Evolutionary conservation across 2,329 filamentous ascomycete species (phyloP), one percentile per base, ranked within the genome.

Genomic region (Colletotrichum simmondsii): DNA sequence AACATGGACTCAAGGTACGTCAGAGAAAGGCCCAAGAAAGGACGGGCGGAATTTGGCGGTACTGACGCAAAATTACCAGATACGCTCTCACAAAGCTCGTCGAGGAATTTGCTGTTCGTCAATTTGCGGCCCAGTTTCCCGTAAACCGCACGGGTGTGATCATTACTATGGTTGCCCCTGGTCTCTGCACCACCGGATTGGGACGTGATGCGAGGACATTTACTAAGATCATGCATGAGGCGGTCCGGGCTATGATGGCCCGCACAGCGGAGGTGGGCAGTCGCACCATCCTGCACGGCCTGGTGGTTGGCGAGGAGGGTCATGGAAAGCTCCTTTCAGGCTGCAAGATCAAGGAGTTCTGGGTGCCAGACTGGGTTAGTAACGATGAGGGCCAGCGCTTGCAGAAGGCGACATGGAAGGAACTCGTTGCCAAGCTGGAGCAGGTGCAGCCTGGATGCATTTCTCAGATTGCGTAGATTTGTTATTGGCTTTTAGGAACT

Each of bases 151-250:
- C 77, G 0, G 79, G 79, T 1, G 79, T 83, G 26, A 73, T 82
- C 42, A 58, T 83, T 19, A 83, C 81, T 70, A 32, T 77, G 1
- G 57, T 81, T 22, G 77, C 77, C 64, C 82, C 82, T 1, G 81
- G 82, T 1, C 69, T 83, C 2, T 79, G 78, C 75, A 78, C 75
- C 58, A 78, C 78, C 1, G 75, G 73, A 0, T 74, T 80, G 28
- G 59, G 49, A n/a, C 57, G 68, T 11, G 42, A 74, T 28, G 63
- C 61, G 42, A 58, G 61, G 11, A 49, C 42, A 12, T 49, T 62
- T 35, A 42, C 59, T 37, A 53, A 57, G 12, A 37, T 65, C 16
- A 61, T 66, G 57, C 52, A 66, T 19, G 35, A 65, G 19, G 42
- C 37, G 8, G 54, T 68, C 30, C 46, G 49, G 8, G 30, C 32